phyloP scores from a whole-genome alignment of 176 grass and related monocot genomes.

The Typha latifolia region DNA sequence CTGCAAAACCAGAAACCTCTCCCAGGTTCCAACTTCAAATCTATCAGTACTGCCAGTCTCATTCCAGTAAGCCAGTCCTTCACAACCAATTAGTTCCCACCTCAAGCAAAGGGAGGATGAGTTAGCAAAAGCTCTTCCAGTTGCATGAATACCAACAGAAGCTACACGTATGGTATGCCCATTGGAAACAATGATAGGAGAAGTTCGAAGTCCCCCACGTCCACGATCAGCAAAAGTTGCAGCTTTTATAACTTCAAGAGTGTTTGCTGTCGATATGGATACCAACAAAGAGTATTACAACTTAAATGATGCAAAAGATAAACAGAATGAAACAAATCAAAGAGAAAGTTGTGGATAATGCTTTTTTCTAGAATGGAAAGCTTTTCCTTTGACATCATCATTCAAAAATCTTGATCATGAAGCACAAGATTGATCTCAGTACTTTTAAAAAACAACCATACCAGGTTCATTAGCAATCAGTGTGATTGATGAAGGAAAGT shows the following conservation, averaged over 20 bases:
- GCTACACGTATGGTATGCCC: conserved; percentile 65
- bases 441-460: conserved; percentile 31
- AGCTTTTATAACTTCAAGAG: conserved; percentile 57
- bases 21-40: conserved; percentile 53
- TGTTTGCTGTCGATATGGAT: conserved; percentile 50
- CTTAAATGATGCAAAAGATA: conserved; percentile 11
- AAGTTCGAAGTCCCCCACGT: conserved; percentile 54
- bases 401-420: background rate
- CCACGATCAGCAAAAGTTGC: conserved; percentile 54
- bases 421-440: conserved; percentile 12
- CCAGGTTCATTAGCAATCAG: conserved; percentile 98
- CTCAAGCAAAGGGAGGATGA: conserved; percentile 84
- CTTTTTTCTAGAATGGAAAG: no score
- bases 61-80: conserved; percentile 56
- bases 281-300: background rate
- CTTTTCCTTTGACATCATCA: no score
- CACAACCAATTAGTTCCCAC: conserved; percentile 74
- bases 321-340: conserved; percentile 2
- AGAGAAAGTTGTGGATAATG: background rate
- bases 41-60: conserved; percentile 26
- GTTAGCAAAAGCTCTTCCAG: conserved; percentile 68
- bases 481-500: conserved; percentile 61
- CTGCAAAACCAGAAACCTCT: conserved; percentile 74
- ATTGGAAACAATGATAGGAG: conserved; percentile 74
- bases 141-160: conserved; percentile 62